A percentile compares a stretch with the other conserved stretches of the same genome.
These are phyloP conservation scores for Pistacia atlantica DNA, from an alignment of 345 rosid genomes.

Conservation along the genomic window DNA sequence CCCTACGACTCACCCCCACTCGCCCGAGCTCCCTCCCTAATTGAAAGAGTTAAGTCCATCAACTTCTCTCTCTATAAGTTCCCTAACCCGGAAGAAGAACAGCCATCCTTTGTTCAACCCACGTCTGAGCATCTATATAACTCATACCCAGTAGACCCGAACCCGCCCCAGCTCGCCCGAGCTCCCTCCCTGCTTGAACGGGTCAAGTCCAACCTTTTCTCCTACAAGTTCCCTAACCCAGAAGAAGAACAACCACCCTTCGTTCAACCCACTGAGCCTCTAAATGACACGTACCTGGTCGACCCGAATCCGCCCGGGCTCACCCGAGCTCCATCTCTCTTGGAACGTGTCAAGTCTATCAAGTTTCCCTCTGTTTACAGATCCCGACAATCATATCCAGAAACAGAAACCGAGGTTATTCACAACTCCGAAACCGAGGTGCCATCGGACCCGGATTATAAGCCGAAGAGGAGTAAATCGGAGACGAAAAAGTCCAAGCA, in stretches of 20 bases:
- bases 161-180: slow-evolving; percentile 37
- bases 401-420: not conserved
- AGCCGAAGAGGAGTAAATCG: slow-evolving; percentile 44
- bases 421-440: not conserved
- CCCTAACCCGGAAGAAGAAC: slow-evolving; percentile 27
- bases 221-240: slow-evolving; percentile 34
- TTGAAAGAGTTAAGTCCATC: slow-evolving; percentile 53
- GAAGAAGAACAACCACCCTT: slow-evolving; percentile 12
- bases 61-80: slow-evolving; percentile 44
- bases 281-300: slow-evolving; percentile 16
- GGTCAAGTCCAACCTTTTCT: slow-evolving; percentile 48
- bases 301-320: slow-evolving; percentile 23
- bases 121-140: slow-evolving; percentile 21
- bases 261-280: slow-evolving; percentile 15
- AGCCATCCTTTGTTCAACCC: slow-evolving; percentile 5
- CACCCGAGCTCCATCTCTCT: slow-evolving; percentile 48
- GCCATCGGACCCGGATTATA: slow-evolving; percentile 16
- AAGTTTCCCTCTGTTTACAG: slow-evolving; percentile 41
- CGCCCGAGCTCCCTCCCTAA: slow-evolving; percentile 48
- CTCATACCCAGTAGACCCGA: slow-evolving; percentile 5
- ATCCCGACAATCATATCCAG: slow-evolving; percentile 28
- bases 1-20: slow-evolving; percentile 24
- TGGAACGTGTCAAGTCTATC: slow-evolving; percentile 53
- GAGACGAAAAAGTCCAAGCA: slow-evolving; percentile 30
- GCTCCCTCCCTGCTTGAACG: slow-evolving; percentile 54